phyloP scores from a whole-genome alignment of 2,329 filamentous ascomycete species.

The Xylaria sp. region DNA sequence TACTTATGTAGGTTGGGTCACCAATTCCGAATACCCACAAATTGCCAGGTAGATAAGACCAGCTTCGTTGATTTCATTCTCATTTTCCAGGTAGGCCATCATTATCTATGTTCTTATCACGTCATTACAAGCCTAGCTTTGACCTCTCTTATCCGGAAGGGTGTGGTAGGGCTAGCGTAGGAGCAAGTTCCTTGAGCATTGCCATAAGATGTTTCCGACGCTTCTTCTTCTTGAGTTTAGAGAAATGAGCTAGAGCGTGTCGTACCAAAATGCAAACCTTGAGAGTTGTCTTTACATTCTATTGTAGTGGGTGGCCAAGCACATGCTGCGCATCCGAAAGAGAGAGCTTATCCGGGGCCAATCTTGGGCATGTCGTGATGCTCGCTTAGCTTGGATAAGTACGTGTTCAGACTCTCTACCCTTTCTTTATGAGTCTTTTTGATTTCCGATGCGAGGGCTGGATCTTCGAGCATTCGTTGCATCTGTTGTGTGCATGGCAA shows the following conservation, averaged over 20 bases:
- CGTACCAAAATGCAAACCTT: conserved; percentile 10
- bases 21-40: not conserved
- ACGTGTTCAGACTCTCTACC: conserved; percentile 94
- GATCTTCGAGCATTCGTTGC: conserved; percentile 77
- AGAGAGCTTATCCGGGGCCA: conserved; percentile 61
- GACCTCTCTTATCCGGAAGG: not conserved
- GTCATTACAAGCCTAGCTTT: not conserved
- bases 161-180: not conserved
- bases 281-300: conserved; percentile 1
- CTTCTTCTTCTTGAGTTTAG: not conserved
- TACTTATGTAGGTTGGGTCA: not conserved
- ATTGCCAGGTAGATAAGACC: not conserved
- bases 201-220: not conserved
- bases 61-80: not conserved
- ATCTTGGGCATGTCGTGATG: conserved; percentile 95
- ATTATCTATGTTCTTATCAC: not conserved
- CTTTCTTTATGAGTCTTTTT: conserved; percentile 97
- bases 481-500: conserved; percentile 62
- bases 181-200: not conserved
- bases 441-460: conserved; percentile 72
- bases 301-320: not conserved
- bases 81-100: not conserved
- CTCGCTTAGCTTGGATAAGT: conserved; percentile 90
- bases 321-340: conserved; percentile 4
- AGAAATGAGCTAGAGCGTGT: not conserved